Evolutionary conservation across 208 protist genomes (phyloP).

Genomic region (Endotrypanum monterogeii): DNA sequence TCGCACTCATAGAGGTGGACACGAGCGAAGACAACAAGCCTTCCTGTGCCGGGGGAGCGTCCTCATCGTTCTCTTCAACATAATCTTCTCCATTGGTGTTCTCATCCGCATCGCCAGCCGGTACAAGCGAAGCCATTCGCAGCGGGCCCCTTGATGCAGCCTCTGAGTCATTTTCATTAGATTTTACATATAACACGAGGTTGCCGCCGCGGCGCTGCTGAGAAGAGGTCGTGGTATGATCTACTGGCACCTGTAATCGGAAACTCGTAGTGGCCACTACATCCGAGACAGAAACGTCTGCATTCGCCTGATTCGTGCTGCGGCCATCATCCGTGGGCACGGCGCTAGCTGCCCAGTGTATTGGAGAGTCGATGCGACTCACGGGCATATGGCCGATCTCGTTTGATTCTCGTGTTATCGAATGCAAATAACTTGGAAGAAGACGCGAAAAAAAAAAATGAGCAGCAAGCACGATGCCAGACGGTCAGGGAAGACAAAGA

Average conservation of each 20-base stretch:
- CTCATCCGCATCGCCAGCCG: not conserved
- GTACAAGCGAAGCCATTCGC: not conserved
- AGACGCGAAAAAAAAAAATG: not conserved
- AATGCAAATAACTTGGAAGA: not conserved
- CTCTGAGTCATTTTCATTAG: conserved; percentile 31
- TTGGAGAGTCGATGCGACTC: conserved; percentile 1
- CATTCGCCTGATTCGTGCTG: conserved; percentile 9
- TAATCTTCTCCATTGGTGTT: not conserved
- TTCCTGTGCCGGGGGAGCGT: conserved; percentile 2
- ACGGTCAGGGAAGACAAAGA: too few relatives aligned
- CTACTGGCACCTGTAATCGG: not conserved
- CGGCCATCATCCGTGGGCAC: conserved; percentile 19
- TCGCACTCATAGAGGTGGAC: not conserved
- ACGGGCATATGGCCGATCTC: not conserved
- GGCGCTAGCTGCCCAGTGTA: not conserved
- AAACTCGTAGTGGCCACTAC: conserved; percentile 18
- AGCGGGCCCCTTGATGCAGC: not conserved
- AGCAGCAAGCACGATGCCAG: not conserved
- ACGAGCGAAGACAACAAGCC: conserved; percentile 7
- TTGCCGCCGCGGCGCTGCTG: conserved; percentile 27
- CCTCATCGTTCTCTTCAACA: not conserved
- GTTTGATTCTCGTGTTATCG: not conserved
- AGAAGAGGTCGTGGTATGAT: conserved; percentile 14
- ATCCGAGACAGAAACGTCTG: not conserved
- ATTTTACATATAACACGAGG: conserved; percentile 32